Conservation (phyloP, 805 yeast species). For the Hanseniaspora guilliermondii region DNA sequence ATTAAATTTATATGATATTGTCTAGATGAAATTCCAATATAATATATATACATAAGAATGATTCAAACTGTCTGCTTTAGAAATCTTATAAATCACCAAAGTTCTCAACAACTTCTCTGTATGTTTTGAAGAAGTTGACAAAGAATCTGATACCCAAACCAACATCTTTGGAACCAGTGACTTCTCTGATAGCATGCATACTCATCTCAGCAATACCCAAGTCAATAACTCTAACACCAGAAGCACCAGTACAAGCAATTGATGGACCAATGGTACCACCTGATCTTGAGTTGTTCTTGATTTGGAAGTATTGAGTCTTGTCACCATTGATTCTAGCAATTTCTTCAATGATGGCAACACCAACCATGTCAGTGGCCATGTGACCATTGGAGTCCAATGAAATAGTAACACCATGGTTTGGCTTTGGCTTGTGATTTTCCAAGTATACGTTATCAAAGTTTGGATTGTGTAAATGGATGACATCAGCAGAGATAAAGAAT, state of each 20-base stretch:
- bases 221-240: conserved; percentile 68
- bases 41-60: no score
- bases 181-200: conserved; percentile 78
- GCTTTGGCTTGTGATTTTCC: conserved; percentile 67
- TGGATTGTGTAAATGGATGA: conserved; percentile 70
- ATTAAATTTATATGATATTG: no score
- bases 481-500: conserved; percentile 72
- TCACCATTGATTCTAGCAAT: conserved; percentile 55
- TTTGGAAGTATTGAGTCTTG: conserved; percentile 67
- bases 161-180: conserved; percentile 65
- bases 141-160: conserved; percentile 64
- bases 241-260: conserved; percentile 36
- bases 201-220: conserved; percentile 73
- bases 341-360: conserved; percentile 57
- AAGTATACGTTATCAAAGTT: conserved; percentile 56
- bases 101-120: conserved; percentile 48
- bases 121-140: conserved; percentile 51
- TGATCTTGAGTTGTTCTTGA: conserved; percentile 70
- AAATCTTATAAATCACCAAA: conserved; percentile 36
- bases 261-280: conserved; percentile 86
- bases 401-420: conserved; percentile 62
- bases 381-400: conserved; percentile 69
- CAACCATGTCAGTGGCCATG: conserved; percentile 71
- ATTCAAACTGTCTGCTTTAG: background rate
- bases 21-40: no score